Evolutionary conservation across 352 stramenopile species (phyloP), one percentile per base, ranked within the genome.

Genomic region (Phytopythium kandeliae): DNA sequence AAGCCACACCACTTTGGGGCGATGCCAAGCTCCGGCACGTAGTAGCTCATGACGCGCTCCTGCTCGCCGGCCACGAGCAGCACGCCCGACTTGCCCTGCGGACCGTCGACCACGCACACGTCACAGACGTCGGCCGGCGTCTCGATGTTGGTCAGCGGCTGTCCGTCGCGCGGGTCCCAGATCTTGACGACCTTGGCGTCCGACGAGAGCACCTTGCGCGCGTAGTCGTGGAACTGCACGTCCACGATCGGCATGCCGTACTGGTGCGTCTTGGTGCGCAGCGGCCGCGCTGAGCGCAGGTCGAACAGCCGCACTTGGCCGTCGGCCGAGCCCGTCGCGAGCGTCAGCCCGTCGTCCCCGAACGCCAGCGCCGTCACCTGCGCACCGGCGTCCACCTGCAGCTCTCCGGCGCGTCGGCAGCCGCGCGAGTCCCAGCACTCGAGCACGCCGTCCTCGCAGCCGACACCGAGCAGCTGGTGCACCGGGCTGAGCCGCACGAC

Each of bases 1-100:
- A 99, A 99, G 34, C 94, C 98, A 63, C 96, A 99, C 97, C 97
- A 99, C 57, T 97, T 91, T 2, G 97, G 97, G 21, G 97, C 97
- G 28, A 97, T 87, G 24, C 97, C 97, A 24, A 99, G 72, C 52
- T 97, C 82, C 0, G 97, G 97, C 44, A 98, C 89, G 72, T 99
- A 99, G 71, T 98, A 99, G n/a, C 94, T 93, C 89, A 97, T 96
- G 41, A 98, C 80, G 51, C 96, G 92, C 48, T 97, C 80, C 67
- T 99, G 96, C 71, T 99, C 97, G 13, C 94, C 96, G 8, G 96
- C 92, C 33, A 98, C 96, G 25, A 99, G 72, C 30, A 99, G 45
- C 22, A 99, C 85, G 15, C 97, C 97, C 40, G 93, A 98, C 56
- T 96, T 91, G 44, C 80, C 81, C 57, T 89, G 84, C 28, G 71